phyloP scores from a whole-genome alignment of 805 yeast species.

The Dipodascopsis uninucleata region DNA sequence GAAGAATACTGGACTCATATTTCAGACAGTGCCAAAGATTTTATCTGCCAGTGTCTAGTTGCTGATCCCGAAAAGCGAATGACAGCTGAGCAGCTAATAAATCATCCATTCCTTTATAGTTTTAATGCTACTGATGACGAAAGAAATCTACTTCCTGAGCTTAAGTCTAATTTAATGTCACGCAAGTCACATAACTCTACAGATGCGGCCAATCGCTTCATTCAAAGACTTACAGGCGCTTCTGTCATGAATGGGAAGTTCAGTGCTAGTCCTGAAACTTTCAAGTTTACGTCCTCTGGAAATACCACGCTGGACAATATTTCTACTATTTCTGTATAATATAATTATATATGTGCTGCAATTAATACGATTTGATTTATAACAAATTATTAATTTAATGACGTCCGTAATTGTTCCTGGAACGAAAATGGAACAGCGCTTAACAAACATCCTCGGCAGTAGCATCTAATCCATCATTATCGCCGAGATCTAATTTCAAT shows the following conservation, averaged over 20 bases:
- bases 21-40: slow-evolving; percentile 50
- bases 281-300: slow-evolving; percentile 15
- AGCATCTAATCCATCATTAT: slow-evolving; percentile 48
- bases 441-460: slow-evolving; percentile 65
- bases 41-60: slow-evolving; percentile 52
- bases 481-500: slow-evolving; percentile 65
- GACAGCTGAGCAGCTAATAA: slow-evolving; percentile 44
- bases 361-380: too few species aligned
- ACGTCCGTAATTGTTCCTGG: too few species aligned
- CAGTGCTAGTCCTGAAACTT: slow-evolving; percentile 20
- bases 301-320: slow-evolving; percentile 10
- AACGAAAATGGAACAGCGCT: slow-evolving; percentile 1
- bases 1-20: slow-evolving; percentile 53
- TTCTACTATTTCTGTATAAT: slow-evolving; percentile 3
- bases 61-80: slow-evolving; percentile 47
- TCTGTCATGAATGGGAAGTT: slow-evolving; percentile 24
- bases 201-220: slow-evolving; percentile 7
- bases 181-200: slow-evolving; percentile 10
- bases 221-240: slow-evolving; percentile 17
- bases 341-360: slow-evolving; percentile 7
- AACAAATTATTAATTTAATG: too few species aligned
- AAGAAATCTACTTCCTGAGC: slow-evolving; percentile 34
- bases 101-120: slow-evolving; percentile 44
- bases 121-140: slow-evolving; percentile 29
- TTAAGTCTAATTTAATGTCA: not conserved